Evolutionary conservation across 257 asterid genomes (phyloP), one percentile per base, ranked within the genome.

Genomic region (Mitragyna speciosa): DNA sequence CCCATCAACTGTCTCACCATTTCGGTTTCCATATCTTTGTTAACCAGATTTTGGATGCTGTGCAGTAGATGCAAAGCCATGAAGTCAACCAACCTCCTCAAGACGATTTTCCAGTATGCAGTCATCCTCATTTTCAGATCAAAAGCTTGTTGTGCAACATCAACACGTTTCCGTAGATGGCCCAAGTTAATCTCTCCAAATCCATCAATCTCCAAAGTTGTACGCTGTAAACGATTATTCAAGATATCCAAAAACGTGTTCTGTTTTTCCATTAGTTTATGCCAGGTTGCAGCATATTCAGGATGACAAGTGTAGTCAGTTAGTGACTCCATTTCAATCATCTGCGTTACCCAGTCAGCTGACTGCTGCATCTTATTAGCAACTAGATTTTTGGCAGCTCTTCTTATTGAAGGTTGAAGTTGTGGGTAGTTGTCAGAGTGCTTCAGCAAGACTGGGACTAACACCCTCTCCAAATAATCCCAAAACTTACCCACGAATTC

Each of bases 61-160:
- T 30, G 84, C 7, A 78, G 19, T 19, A 84, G 16, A 36, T 87
- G 87, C 30, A 87, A 39, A 4, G 88, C 90, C 85, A 87, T 80
- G 36, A 47, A 15, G 61, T 87, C 88, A 1, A 84, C 90, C 67
- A 84, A 5, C 71, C 90, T 79, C 28, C 36, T 78, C 70, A 77
- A 24, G 6, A 87, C 88, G 16, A 87, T 20, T 1, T 84, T 80
- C 88, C 86, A 84, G 0, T 87, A 87, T 0, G 90, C 84, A 3
- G 36, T 73, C 83, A 83, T 59, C 66, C 88, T 73, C 83, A 80
- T 80, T 73, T 78, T 82, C 78, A 83, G 20, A 68, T 87, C 90
- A 19, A 84, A 87, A 0, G 88, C 90, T 70, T 84, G 82, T 3
- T 72, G 76, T 9, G 65, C 76, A 8, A 43, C 22, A 1, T n/a